A percentile compares a stretch with the other conserved stretches of the same genome.
These are phyloP conservation scores for Eucalyptus tenuipes DNA, from an alignment of 345 rosid species.

Conservation along the genomic window DNA sequence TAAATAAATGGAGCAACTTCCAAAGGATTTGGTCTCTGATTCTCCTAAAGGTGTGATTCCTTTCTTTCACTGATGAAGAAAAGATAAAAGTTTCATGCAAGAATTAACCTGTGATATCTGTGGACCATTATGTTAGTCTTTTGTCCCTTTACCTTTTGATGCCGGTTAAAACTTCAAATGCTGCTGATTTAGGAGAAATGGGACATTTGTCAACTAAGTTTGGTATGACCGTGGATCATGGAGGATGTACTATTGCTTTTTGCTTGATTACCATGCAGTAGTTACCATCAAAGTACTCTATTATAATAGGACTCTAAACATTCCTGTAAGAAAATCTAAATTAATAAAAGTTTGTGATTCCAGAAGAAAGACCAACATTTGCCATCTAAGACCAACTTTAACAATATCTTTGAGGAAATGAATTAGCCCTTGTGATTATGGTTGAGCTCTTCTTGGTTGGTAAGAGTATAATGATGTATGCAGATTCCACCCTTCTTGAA, in stretches of 20 bases:
- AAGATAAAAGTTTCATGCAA: not conserved
- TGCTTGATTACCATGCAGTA: not conserved
- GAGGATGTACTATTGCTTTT: not conserved
- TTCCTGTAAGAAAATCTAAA: not conserved
- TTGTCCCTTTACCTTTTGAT: not conserved
- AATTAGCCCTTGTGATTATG: not conserved
- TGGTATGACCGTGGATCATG: not conserved
- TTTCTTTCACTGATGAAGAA: not conserved
- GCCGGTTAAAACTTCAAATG: not conserved
- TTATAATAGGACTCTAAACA: not conserved
- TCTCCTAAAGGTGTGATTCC: constrained; percentile 13
- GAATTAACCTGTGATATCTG: not conserved
- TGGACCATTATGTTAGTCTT: not conserved
- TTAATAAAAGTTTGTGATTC: not conserved
- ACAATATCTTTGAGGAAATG: not conserved
- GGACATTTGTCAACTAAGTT: not conserved
- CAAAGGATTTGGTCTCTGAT: constrained; percentile 8
- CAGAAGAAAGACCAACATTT: not conserved
- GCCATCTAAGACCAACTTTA: not conserved
- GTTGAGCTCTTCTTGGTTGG: not conserved
- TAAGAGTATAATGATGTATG: not conserved
- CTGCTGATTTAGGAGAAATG: not conserved
- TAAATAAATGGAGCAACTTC: constrained; percentile 35
- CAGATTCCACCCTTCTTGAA: not conserved
- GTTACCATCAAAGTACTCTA: not conserved